These are phyloP conservation scores for Sporisorium graminicola DNA, from an alignment of 1,284 basidiomycete genomes.

Conservation along the genomic window DNA sequence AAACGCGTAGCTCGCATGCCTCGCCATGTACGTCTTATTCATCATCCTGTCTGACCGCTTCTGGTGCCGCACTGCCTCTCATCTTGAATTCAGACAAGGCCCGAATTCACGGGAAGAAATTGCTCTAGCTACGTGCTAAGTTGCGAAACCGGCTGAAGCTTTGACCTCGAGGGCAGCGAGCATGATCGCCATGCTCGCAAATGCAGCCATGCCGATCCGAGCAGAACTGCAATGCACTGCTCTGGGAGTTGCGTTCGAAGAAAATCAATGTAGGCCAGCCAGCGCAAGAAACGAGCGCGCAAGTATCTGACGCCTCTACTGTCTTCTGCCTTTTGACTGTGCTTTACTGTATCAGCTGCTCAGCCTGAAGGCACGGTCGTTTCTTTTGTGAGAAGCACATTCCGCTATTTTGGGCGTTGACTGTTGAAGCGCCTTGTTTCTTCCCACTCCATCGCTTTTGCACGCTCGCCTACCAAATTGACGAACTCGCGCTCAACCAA, in stretches of 20 bases:
- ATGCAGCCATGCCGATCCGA: slow-evolving; percentile 5
- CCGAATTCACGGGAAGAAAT: neutral
- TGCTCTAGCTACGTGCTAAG: no score
- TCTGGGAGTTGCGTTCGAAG: neutral
- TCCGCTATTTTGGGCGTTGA: slow-evolving; percentile 27
- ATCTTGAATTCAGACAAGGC: no score
- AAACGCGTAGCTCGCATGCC: neutral
- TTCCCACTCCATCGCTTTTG: neutral
- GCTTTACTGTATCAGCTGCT: neutral
- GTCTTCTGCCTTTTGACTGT: neutral
- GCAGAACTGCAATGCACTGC: neutral
- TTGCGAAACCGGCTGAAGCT: no score
- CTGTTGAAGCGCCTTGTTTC: slow-evolving; percentile 7
- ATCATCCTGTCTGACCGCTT: neutral
- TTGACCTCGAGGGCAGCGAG: no score
- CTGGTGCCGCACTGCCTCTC: no score
- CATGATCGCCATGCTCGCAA: neutral
- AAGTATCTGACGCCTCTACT: no score
- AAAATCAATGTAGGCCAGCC: neutral
- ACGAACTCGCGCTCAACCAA: neutral
- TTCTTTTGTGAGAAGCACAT: neutral
- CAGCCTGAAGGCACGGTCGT: no score
- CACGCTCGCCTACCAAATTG: neutral
- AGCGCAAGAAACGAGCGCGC: slow-evolving; percentile 1
- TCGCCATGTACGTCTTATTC: neutral